phyloP scores from a whole-genome alignment of 2,329 filamentous ascomycete species.

The Penicillium italicum region DNA sequence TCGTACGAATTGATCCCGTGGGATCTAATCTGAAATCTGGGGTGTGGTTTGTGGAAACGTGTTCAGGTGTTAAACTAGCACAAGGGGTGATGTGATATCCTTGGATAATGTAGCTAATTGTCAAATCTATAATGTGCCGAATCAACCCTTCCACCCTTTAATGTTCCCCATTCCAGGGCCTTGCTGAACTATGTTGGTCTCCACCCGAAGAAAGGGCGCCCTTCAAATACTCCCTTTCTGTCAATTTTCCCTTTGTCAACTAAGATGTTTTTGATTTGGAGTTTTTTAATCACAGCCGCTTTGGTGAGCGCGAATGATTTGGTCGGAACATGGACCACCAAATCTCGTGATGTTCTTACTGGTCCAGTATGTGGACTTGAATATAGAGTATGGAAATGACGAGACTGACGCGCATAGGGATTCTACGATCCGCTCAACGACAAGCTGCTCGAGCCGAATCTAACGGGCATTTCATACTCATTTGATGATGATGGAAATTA shows the following conservation, averaged over 20 bases:
- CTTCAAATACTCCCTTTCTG: conserved; percentile 9
- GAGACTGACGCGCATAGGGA: conserved; percentile 45
- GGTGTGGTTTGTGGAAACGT: no score
- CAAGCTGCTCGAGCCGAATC: conserved; percentile 60
- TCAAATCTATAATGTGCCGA: no score
- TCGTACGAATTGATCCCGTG: no score
- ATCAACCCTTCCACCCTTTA: not conserved
- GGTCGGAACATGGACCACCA: conserved; percentile 70
- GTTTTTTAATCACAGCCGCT: conserved; percentile 37
- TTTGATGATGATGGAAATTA: conserved; percentile 66
- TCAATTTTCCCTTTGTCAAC: conserved; percentile 7
- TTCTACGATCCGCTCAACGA: conserved; percentile 68
- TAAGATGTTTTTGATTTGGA: conserved; percentile 34
- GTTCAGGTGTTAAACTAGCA: no score
- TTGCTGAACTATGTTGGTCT: conserved; percentile 6
- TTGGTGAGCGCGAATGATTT: conserved; percentile 49
- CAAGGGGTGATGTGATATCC: no score
- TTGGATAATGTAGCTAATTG: no score
- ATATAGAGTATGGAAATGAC: not conserved
- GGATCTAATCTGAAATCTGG: no score
- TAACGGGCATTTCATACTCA: conserved; percentile 70
- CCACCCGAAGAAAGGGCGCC: conserved; percentile 24
- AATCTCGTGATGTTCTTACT: conserved; percentile 65
- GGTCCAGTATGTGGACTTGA: conserved; percentile 55
- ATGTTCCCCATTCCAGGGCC: not conserved